Conservation (phyloP, 768 basidiomycete genomes). For the Russula brevipes region DNA sequence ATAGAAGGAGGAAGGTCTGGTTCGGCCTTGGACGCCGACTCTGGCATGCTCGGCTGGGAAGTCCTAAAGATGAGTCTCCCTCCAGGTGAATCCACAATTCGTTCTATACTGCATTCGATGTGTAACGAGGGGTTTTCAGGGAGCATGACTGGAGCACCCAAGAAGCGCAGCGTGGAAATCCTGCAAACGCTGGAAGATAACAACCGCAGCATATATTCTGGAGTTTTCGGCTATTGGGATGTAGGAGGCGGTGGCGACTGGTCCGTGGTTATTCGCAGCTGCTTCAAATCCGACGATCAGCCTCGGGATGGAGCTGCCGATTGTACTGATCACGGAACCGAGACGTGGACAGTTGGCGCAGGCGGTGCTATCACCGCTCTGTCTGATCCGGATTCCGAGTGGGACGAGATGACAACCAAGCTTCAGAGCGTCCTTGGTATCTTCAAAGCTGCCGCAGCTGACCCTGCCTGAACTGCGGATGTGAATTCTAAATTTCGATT, state of each 20-base stretch:
- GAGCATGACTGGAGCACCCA: conserved; percentile 97
- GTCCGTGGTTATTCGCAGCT: conserved; percentile 91
- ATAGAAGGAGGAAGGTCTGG: conserved; percentile 58
- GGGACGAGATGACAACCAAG: conserved; percentile 94
- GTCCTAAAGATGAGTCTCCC: conserved; percentile 76
- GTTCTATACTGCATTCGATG: neutral
- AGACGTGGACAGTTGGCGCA: conserved; percentile 78
- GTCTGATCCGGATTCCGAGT: conserved; percentile 78
- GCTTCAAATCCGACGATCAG: conserved; percentile 63
- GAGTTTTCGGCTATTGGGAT: conserved; percentile 90
- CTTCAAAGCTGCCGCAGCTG: conserved; percentile 40
- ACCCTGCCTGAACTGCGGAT: neutral
- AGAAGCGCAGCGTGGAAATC: conserved; percentile 89
- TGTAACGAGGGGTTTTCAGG: conserved; percentile 41
- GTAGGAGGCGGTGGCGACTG: conserved; percentile 87
- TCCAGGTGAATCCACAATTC: conserved; percentile 51
- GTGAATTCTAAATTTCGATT: neutral
- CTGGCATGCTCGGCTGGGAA: conserved; percentile 64
- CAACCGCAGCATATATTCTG: conserved; percentile 80
- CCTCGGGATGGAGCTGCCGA: conserved; percentile 10
- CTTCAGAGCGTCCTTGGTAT: conserved; percentile 68
- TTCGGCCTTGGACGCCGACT: conserved; percentile 29
- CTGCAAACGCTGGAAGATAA: conserved; percentile 71
- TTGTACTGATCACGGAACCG: conserved; percentile 28
- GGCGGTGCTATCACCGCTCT: conserved; percentile 97